Evolutionary conservation across 2,329 filamentous ascomycete species (phyloP).

Genomic region (Trichoderma sp.): DNA sequence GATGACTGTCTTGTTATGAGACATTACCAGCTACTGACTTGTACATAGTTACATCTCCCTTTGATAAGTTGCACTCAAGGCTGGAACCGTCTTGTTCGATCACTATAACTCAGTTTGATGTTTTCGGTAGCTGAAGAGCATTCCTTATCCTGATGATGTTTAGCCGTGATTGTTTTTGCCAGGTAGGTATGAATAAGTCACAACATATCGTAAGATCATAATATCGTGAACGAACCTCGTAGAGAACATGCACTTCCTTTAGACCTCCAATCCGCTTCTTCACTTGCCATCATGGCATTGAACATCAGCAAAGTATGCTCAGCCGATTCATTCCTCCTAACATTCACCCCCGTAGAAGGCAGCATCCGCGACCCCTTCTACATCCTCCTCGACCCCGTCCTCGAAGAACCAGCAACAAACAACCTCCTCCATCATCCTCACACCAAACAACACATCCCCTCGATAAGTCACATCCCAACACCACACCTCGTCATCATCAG

Average conservation of each 20-base stretch:
- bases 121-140: not conserved
- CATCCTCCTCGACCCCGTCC: constrained; percentile 71
- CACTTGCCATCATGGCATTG: constrained; percentile 54
- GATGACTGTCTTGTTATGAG: no score
- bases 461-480: constrained; percentile 42
- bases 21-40: not conserved
- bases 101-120: not conserved
- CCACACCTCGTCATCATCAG: constrained; percentile 48
- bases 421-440: constrained; percentile 29
- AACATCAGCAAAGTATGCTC: constrained; percentile 62
- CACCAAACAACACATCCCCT: constrained; percentile 55
- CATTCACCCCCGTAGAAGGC: constrained; percentile 50
- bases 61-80: not conserved
- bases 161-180: not conserved
- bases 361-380: constrained; percentile 51
- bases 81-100: not conserved
- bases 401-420: constrained; percentile 58
- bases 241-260: not conserved
- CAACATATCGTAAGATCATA: not conserved
- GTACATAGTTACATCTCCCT: not conserved
- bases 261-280: not conserved
- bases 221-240: not conserved
- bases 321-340: constrained; percentile 63
- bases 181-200: not conserved
- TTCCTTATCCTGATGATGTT: not conserved